These are phyloP conservation scores for Ophiocordyceps camponoti-floridani DNA, from an alignment of 2,329 filamentous ascomycete genomes.

Conservation along the genomic window DNA sequence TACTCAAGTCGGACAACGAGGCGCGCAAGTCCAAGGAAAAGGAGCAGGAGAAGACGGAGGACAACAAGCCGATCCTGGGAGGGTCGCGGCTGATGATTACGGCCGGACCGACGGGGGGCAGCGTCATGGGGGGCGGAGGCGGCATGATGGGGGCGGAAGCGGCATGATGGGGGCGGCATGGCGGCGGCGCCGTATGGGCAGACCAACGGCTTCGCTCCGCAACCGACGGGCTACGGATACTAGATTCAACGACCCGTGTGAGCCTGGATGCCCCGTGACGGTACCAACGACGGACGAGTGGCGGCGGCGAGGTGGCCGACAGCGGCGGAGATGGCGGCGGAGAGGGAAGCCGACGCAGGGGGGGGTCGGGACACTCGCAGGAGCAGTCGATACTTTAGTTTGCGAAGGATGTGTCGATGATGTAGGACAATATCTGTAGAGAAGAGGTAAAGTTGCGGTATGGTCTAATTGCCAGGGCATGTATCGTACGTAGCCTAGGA, in stretches of 20 bases:
- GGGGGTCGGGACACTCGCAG: too few relatives aligned
- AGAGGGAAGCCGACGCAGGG: too few relatives aligned
- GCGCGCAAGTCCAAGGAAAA: slow-evolving; percentile 66
- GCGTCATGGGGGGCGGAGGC: slow-evolving; percentile 12
- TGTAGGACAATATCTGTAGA: too few relatives aligned
- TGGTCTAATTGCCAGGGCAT: too few relatives aligned
- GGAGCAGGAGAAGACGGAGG: slow-evolving; percentile 66
- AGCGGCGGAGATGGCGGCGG: too few relatives aligned
- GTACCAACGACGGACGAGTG: too few relatives aligned
- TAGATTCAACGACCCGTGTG: slow-evolving; percentile 21
- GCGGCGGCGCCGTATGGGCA: slow-evolving; percentile 55
- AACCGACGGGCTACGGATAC: slow-evolving; percentile 63
- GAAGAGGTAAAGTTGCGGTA: too few relatives aligned
- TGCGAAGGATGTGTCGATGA: too few relatives aligned
- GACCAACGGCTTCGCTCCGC: slow-evolving; percentile 75
- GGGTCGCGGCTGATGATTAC: slow-evolving; percentile 87
- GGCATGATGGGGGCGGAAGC: slow-evolving; percentile 18
- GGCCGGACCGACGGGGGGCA: slow-evolving; percentile 46
- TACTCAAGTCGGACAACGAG: slow-evolving; percentile 89
- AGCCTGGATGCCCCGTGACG: slow-evolving; percentile 5
- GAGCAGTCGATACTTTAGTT: too few relatives aligned
- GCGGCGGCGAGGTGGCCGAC: too few relatives aligned
- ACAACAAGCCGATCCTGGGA: slow-evolving; percentile 84
- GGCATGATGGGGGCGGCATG: slow-evolving; percentile 16
- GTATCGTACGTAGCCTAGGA: too few relatives aligned